A percentile compares a stretch with the other conserved stretches of the same genome.
phyloP scores from a whole-genome alignment of 148 eudicot species.

The Drosera capensis region DNA sequence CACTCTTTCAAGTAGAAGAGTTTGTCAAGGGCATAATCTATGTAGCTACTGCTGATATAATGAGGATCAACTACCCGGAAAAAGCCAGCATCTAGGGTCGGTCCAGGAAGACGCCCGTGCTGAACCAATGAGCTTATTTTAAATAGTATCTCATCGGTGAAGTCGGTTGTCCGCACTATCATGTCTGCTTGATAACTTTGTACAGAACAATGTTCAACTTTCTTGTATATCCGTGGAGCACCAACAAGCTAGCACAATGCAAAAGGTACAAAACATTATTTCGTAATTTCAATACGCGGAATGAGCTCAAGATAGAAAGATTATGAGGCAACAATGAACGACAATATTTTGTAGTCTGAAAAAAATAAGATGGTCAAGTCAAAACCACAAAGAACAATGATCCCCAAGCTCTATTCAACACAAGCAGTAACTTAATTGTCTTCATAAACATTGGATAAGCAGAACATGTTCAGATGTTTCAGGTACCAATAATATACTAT shows the following conservation, averaged over 20 bases:
- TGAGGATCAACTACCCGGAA: slow-evolving; percentile 55
- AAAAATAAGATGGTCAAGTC: neutral
- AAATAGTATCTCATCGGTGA: slow-evolving; percentile 43
- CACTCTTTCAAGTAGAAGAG: slow-evolving; percentile 42
- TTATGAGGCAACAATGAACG: neutral
- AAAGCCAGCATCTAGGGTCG: slow-evolving; percentile 36
- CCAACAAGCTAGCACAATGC: slow-evolving; percentile 32
- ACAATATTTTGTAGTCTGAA: neutral
- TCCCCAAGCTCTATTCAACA: no score
- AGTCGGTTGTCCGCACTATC: slow-evolving; percentile 72
- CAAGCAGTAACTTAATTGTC: no score
- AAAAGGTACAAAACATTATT: neutral
- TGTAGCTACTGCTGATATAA: slow-evolving; percentile 11
- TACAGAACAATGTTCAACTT: slow-evolving; percentile 14
- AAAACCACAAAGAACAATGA: no score
- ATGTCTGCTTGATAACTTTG: slow-evolving; percentile 16
- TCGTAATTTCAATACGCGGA: neutral
- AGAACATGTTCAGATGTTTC: neutral
- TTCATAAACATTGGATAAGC: no score
- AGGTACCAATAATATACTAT: neutral
- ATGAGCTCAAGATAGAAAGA: neutral
- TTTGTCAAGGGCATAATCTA: slow-evolving; percentile 58
- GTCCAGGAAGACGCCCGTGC: slow-evolving; percentile 65
- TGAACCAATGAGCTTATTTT: slow-evolving; percentile 63
- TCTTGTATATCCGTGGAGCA: slow-evolving; percentile 55